Evolutionary conservation across 2,329 filamentous ascomycete genomes (phyloP).

Genomic region (Sclerotinia glacialis): DNA sequence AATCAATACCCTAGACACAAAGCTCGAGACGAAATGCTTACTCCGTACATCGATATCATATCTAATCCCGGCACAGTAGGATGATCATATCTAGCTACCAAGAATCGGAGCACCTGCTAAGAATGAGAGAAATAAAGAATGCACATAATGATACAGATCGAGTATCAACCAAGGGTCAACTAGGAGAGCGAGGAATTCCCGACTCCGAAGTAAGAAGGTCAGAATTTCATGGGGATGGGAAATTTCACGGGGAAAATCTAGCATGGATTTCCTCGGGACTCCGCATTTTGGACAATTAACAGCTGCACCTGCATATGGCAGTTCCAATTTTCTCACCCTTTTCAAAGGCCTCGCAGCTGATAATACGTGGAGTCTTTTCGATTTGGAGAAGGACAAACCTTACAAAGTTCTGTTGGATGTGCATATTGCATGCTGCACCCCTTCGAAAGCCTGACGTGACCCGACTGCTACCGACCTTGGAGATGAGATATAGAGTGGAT

Average conservation of each 20-base stretch:
- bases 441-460: conserved; percentile 19
- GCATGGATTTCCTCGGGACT: conserved; percentile 14
- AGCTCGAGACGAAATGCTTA: conserved; percentile 34
- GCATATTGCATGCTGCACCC: conserved; percentile 17
- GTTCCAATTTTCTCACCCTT: conserved; percentile 15
- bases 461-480: conserved; percentile 16
- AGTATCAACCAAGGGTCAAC: neutral
- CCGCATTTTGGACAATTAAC: conserved; percentile 16
- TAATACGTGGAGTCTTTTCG: conserved; percentile 12
- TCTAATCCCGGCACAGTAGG: neutral
- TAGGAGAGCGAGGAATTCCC: neutral
- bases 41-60: conserved; percentile 6
- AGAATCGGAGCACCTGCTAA: neutral
- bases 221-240: conserved; percentile 1
- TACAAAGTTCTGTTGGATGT: conserved; percentile 8
- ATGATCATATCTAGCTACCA: neutral
- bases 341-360: conserved; percentile 1
- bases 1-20: conserved; percentile 21
- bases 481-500: conserved; percentile 14
- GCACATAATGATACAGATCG: conserved; percentile 6
- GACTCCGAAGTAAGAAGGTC: neutral
- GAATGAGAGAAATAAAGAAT: neutral
- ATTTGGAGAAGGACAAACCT: conserved; percentile 12
- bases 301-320: conserved; percentile 24
- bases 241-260: conserved; percentile 2